A percentile compares a stretch with the other conserved stretches of the same genome.
phyloP scores from a whole-genome alignment of 352 stramenopile genomes.

The Globisporangium takayamanum region DNA sequence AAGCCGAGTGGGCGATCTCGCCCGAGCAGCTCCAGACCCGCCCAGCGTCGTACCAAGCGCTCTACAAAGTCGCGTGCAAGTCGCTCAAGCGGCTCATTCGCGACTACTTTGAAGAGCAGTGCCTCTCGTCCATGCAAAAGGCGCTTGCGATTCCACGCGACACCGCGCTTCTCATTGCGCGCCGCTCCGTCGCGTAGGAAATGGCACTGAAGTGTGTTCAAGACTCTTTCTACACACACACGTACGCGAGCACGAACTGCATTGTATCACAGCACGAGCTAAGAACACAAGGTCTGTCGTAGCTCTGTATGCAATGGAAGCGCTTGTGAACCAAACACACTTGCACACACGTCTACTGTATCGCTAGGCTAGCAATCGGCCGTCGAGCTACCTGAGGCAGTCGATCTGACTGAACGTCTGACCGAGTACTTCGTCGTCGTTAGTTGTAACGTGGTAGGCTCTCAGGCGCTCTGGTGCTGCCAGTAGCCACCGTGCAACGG shows the following conservation, averaged over 20 bases:
- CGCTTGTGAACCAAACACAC: not conserved
- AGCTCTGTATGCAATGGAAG: not conserved
- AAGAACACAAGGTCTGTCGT: not conserved
- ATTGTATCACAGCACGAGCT: too few species aligned
- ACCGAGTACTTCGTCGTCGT: constrained; percentile 18
- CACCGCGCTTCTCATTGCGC: constrained; percentile 48
- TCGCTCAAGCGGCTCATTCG: constrained; percentile 70
- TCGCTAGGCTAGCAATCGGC: too few species aligned
- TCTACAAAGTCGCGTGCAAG: constrained; percentile 72
- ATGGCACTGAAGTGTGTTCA: too few species aligned
- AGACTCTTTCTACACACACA: not conserved
- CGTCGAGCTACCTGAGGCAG: too few species aligned
- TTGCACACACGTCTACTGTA: too few species aligned
- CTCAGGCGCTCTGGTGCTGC: not conserved
- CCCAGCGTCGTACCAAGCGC: constrained; percentile 56
- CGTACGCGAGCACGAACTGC: not conserved
- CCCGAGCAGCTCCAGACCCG: constrained; percentile 50
- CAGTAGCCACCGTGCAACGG: constrained; percentile 28
- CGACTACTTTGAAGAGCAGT: constrained; percentile 77
- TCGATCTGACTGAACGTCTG: constrained; percentile 21
- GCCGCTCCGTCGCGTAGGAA: constrained; percentile 11
- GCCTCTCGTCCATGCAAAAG: constrained; percentile 57
- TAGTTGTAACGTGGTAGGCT: constrained; percentile 8
- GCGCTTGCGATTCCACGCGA: constrained; percentile 63
- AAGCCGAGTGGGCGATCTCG: constrained; percentile 69